Evolutionary conservation across 495 filamentous ascomycete genomes (phyloP).

Genomic region (Corynascus novoguineensis): DNA sequence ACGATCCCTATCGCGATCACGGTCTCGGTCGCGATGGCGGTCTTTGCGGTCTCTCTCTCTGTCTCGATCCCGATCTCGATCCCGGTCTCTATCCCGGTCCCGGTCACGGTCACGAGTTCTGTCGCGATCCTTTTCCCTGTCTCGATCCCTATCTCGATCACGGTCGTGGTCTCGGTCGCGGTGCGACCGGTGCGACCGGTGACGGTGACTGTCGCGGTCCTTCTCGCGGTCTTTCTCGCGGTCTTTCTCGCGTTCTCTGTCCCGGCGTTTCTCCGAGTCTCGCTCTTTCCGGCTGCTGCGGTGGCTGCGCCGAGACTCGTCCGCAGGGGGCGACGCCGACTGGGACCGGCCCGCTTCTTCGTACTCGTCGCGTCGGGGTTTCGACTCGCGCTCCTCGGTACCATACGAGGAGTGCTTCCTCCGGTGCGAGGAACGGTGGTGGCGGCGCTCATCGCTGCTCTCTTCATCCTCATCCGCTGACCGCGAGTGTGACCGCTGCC

Average conservation of each 20-base stretch:
- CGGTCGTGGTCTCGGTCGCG: constrained; percentile 42
- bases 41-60: constrained; percentile 36
- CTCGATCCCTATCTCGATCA: constrained; percentile 37
- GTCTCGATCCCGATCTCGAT: constrained; percentile 40
- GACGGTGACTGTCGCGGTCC: constrained; percentile 41
- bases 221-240: constrained; percentile 29
- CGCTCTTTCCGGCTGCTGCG: constrained; percentile 46
- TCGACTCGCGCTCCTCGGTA: constrained; percentile 33
- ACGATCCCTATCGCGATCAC: constrained; percentile 35
- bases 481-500: constrained; percentile 51
- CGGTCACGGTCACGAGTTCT: constrained; percentile 39
- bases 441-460: constrained; percentile 40
- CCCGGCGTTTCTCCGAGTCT: constrained; percentile 38
- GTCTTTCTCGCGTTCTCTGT: constrained; percentile 40
- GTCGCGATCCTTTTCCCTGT: constrained; percentile 24
- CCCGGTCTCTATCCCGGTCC: constrained; percentile 32
- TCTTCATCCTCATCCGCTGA: constrained; percentile 42
- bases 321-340: constrained; percentile 42
- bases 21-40: constrained; percentile 33
- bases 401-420: constrained; percentile 37
- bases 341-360: constrained; percentile 44
- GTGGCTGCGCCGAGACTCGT: constrained; percentile 44
- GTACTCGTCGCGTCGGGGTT: constrained; percentile 28
- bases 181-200: constrained; percentile 31
- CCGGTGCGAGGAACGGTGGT: constrained; percentile 44